phyloP scores from a whole-genome alignment of 805 yeast genomes.

The Priceomyces carsonii region DNA sequence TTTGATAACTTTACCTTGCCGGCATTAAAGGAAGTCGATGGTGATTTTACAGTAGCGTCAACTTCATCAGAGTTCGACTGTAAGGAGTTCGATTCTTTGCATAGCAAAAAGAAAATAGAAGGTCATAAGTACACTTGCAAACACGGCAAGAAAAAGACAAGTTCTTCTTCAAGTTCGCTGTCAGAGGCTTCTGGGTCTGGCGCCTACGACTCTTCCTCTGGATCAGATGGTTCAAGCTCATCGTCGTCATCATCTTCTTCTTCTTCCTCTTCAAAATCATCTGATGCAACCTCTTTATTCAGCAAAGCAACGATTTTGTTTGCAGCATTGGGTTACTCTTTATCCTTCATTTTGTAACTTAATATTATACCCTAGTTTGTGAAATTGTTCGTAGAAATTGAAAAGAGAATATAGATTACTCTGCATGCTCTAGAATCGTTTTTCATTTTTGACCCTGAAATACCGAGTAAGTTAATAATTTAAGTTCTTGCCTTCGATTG shows the following conservation, averaged over 20 bases:
- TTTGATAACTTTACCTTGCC: slow-evolving; percentile 41
- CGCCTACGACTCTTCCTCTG: slow-evolving; percentile 17
- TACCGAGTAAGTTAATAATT: no score
- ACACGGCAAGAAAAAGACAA: slow-evolving; percentile 26
- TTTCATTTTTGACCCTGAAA: no score
- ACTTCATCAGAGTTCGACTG: slow-evolving; percentile 41
- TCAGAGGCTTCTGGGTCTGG: slow-evolving; percentile 20
- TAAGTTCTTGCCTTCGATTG: no score
- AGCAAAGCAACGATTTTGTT: slow-evolving; percentile 20
- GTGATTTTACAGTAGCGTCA: slow-evolving; percentile 39
- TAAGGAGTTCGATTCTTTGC: slow-evolving; percentile 33
- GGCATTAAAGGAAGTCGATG: slow-evolving; percentile 37
- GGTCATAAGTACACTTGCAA: slow-evolving; percentile 47
- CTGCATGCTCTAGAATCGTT: no score
- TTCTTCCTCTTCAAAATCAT: slow-evolving; percentile 20
- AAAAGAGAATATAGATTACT: no score
- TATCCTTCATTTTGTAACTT: slow-evolving; percentile 28
- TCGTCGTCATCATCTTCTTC: slow-evolving; percentile 9
- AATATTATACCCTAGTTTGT: no score
- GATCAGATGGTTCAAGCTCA: slow-evolving; percentile 11
- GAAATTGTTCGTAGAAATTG: no score
- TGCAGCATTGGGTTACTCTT: slow-evolving; percentile 24
- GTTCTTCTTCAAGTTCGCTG: slow-evolving; percentile 14
- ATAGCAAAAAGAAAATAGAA: slow-evolving; percentile 31
- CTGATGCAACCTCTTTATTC: slow-evolving; percentile 18